Evolutionary conservation across 345 rosid species (phyloP).

Genomic region (Raphanus sativus): DNA sequence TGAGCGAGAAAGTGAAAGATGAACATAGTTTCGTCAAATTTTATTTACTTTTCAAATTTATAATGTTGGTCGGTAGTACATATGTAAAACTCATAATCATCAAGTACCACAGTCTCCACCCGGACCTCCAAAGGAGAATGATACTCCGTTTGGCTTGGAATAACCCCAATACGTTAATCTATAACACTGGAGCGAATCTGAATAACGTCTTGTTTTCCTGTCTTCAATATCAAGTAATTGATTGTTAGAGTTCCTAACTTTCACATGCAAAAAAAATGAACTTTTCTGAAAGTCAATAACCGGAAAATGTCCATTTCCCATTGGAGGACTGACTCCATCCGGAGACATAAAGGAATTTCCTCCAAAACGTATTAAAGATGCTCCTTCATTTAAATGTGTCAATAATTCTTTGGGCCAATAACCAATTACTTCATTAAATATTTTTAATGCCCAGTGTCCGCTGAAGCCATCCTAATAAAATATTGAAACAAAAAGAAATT

Average conservation of each 20-base stretch:
- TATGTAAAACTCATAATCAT: not conserved
- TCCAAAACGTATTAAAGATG: too few relatives aligned
- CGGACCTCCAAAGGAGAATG: constrained; percentile 19
- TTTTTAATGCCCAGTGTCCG: not conserved
- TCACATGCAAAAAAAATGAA: too few relatives aligned
- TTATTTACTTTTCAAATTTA: too few relatives aligned
- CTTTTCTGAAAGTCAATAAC: too few relatives aligned
- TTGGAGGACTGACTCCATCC: too few relatives aligned
- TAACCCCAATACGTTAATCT: constrained; percentile 9
- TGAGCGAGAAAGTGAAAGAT: not conserved
- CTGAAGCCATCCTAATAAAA: not conserved
- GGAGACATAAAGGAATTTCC: too few relatives aligned
- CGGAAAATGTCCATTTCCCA: too few relatives aligned
- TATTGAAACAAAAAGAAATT: not conserved
- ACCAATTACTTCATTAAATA: not conserved
- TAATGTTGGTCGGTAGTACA: not conserved
- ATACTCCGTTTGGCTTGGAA: not conserved
- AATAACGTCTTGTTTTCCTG: not conserved
- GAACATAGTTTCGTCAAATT: not conserved
- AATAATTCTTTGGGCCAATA: not conserved
- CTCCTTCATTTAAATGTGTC: not conserved
- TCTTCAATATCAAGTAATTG: too few relatives aligned
- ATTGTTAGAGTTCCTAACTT: too few relatives aligned
- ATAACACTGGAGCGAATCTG: constrained; percentile 6
- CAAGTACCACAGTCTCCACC: constrained; percentile 25